These are phyloP conservation scores for Bathelium albidoporum DNA, from an alignment of 495 filamentous ascomycete genomes.

Conservation along the genomic window DNA sequence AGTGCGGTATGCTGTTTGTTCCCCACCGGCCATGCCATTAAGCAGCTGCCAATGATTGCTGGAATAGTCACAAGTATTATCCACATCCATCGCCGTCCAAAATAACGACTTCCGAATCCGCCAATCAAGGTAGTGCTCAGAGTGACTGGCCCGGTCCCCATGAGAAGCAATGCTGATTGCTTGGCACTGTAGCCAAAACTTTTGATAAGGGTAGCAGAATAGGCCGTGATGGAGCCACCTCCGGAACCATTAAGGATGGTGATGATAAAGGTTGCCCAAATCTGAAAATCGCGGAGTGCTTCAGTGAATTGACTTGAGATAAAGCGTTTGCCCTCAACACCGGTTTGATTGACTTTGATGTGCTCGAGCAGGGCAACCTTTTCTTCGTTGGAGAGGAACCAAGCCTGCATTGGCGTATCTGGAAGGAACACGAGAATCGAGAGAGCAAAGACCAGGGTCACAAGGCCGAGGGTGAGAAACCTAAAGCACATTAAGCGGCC, in stretches of 20 bases:
- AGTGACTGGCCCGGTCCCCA: constrained; percentile 12
- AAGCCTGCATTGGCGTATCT: constrained; percentile 25
- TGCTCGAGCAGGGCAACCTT: constrained; percentile 14
- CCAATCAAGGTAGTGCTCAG: constrained; percentile 9
- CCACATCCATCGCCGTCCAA: constrained; percentile 4
- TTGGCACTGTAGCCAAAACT: not conserved
- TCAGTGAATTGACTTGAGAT: constrained; percentile 13
- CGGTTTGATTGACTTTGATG: constrained; percentile 19
- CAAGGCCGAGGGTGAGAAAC: constrained; percentile 26
- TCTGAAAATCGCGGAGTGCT: constrained; percentile 15
- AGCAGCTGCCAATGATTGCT: constrained; percentile 9
- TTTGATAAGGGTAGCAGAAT: not conserved
- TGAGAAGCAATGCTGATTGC: constrained; percentile 10
- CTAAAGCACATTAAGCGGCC: too few species aligned
- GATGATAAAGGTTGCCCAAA: constrained; percentile 12
- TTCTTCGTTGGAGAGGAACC: constrained; percentile 9
- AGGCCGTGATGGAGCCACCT: not conserved
- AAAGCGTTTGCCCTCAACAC: constrained; percentile 18
- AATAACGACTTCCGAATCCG: constrained; percentile 7
- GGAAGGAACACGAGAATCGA: constrained; percentile 23
- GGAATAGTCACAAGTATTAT: constrained; percentile 9
- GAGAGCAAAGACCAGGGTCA: constrained; percentile 42
- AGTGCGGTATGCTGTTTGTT: constrained; percentile 20
- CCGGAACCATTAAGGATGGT: too few species aligned
- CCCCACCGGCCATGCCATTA: constrained; percentile 23